Conservation (phyloP, 768 basidiomycete genomes). For the Tricholoma furcatifolium region DNA sequence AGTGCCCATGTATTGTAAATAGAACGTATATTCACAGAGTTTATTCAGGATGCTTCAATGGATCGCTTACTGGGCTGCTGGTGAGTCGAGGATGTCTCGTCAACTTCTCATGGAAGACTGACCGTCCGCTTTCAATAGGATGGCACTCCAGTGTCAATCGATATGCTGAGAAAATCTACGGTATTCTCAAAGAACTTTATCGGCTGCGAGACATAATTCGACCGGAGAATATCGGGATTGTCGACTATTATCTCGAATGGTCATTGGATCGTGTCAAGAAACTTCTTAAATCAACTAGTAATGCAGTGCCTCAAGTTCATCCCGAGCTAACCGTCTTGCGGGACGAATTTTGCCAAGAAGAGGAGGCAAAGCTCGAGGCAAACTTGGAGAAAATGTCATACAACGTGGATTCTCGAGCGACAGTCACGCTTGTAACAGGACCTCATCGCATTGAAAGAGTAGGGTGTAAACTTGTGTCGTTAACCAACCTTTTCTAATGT, state of each 20-base stretch:
- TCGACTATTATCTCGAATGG: background rate
- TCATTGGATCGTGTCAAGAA: background rate
- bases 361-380: background rate
- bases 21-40: background rate
- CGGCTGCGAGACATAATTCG: background rate
- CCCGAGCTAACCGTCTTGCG: background rate
- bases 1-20: background rate
- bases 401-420: background rate
- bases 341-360: background rate
- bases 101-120: background rate
- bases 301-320: background rate
- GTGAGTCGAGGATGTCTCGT: background rate
- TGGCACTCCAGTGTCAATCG: background rate
- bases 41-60: background rate
- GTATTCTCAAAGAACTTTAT: background rate
- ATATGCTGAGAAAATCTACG: background rate
- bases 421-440: background rate
- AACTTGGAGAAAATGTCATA: background rate
- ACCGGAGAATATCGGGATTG: background rate
- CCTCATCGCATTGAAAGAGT: background rate
- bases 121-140: background rate
- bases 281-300: background rate
- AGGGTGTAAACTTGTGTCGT: background rate
- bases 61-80: conserved; percentile 2
- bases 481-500: background rate